phyloP scores from a whole-genome alignment of 2,329 filamentous ascomycete genomes.

The Sporothrix schenckii region DNA sequence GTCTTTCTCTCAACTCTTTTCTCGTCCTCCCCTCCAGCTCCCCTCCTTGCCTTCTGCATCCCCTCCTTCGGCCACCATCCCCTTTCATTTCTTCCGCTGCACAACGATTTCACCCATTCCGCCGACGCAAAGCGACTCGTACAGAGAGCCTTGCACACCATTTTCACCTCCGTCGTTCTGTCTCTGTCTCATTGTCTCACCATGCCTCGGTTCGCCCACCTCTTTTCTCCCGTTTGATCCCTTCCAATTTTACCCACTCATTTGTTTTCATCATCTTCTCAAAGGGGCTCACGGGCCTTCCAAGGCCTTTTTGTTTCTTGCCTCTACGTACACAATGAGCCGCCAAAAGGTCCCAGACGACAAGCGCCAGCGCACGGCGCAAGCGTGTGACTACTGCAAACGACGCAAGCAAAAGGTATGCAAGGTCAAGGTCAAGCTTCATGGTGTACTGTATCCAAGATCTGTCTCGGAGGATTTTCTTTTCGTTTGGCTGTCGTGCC shows the following conservation, averaged over 20 bases:
- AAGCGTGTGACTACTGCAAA: constrained; percentile 68
- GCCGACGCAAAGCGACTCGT: not conserved
- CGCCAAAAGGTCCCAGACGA: constrained; percentile 60
- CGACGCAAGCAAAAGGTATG: constrained; percentile 68
- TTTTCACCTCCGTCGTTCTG: not conserved
- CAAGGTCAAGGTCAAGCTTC: constrained; percentile 17
- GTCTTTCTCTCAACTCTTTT: not conserved
- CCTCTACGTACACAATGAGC: constrained; percentile 47
- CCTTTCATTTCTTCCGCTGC: not conserved
- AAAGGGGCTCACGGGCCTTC: too few species aligned
- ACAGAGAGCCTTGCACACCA: not conserved
- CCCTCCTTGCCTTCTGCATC: not conserved
- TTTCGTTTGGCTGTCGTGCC: not conserved
- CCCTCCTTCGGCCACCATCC: not conserved
- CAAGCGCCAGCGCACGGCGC: constrained; percentile 64
- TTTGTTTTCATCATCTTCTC: not conserved
- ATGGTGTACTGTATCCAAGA: not conserved
- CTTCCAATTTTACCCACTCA: too few species aligned
- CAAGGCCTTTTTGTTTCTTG: not conserved
- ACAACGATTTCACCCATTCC: not conserved
- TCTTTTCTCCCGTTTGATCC: not conserved
- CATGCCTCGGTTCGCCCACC: constrained; percentile 18
- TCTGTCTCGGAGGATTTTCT: not conserved
- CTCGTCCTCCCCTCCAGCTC: not conserved
- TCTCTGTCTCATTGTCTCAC: constrained; percentile 11